Evolutionary conservation across 2,329 filamentous ascomycete genomes (phyloP), one percentile per base, ranked within the genome.

Genomic region (Xylariaceae sp.): DNA sequence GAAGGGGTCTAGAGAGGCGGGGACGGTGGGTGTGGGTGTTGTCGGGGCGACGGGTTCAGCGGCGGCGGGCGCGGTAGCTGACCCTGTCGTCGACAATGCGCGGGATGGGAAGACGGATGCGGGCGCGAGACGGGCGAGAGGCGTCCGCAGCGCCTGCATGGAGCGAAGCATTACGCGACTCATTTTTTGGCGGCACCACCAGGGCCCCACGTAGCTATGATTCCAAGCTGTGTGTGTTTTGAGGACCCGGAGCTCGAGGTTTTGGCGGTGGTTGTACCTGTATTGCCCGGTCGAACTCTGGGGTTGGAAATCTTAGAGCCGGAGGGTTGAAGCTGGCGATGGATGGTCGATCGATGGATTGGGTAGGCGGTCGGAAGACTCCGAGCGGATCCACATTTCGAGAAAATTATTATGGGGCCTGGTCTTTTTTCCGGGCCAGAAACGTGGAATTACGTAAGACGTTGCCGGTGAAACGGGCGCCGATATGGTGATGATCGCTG

Each of bases 161-260:
- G 84, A 86, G 77, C 83, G 82, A 67, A 87, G 78, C 63, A 89
- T 75, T 64, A 82, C 79, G 71, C 84, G 80, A 72, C 80, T 83
- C 82, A 84, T 84, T 18, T 50, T 5, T 57, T 47, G 37, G 52
- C 45, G n/a, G 53, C 57, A 30, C 9, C 47, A 11, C 47, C 47
- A 23, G 15, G 15, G 8, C 47, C 47, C 47, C 17, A 9, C 15
- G 47, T 30, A 30, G 23, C 15, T 18, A 17, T 48, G 15, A 18
- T 8, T 15, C 45, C n/a, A 18, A 10, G 7, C 45, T 8, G 18
- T 13, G 17, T 50, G 17, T n/a, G 34, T 15, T 10, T 45, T 45
- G 13, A 9, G 13, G 37, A 42, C 42, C 49, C 6, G 11, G 9
- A 34, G 30, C 10, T 35, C 23, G 49, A 51, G 49, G 11, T 23